These are phyloP conservation scores for Hyphopichia homilentoma DNA, from an alignment of 805 yeast species.

Conservation along the genomic window DNA sequence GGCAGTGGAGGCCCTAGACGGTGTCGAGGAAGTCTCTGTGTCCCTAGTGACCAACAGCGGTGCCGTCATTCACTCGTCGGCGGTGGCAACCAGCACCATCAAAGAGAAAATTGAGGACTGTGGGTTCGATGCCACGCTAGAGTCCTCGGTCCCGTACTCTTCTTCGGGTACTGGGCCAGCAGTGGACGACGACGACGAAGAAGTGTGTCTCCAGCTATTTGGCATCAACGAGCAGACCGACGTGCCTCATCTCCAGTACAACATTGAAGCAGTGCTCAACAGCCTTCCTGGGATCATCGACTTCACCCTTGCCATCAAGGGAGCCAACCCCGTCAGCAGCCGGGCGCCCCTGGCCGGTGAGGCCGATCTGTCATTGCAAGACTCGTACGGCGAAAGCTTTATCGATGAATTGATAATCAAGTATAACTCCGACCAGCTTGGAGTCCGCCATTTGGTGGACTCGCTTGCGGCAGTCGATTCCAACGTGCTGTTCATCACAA, in stretches of 20 bases:
- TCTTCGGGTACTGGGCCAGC: slow-evolving; percentile 50
- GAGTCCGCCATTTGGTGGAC: slow-evolving; percentile 61
- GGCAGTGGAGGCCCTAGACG: slow-evolving; percentile 45
- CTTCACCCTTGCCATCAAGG: slow-evolving; percentile 20
- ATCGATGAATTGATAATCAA: slow-evolving; percentile 37
- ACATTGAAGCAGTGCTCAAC: slow-evolving; percentile 36
- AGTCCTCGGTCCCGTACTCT: slow-evolving; percentile 1
- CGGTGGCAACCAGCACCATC: slow-evolving; percentile 10
- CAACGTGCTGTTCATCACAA: slow-evolving; percentile 51
- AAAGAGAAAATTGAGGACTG: slow-evolving; percentile 30
- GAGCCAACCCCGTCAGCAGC: slow-evolving; percentile 2
- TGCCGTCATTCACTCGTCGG: slow-evolving; percentile 42
- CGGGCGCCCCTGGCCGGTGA: no score
- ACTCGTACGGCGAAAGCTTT: slow-evolving; percentile 10
- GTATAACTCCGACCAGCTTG: slow-evolving; percentile 50
- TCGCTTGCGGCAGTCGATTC: slow-evolving; percentile 40
- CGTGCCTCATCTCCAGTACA: slow-evolving; percentile 27
- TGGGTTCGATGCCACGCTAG: slow-evolving; percentile 38
- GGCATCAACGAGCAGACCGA: slow-evolving; percentile 30
- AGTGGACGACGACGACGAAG: slow-evolving; percentile 24
- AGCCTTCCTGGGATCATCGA: slow-evolving; percentile 26
- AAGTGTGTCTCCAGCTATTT: slow-evolving; percentile 25
- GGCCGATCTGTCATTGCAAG: no score
- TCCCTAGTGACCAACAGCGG: slow-evolving; percentile 77
- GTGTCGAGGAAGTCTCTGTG: slow-evolving; percentile 53